Evolutionary conservation across 495 filamentous ascomycete species (phyloP).

Genomic region (Lichenothelia convexa): DNA sequence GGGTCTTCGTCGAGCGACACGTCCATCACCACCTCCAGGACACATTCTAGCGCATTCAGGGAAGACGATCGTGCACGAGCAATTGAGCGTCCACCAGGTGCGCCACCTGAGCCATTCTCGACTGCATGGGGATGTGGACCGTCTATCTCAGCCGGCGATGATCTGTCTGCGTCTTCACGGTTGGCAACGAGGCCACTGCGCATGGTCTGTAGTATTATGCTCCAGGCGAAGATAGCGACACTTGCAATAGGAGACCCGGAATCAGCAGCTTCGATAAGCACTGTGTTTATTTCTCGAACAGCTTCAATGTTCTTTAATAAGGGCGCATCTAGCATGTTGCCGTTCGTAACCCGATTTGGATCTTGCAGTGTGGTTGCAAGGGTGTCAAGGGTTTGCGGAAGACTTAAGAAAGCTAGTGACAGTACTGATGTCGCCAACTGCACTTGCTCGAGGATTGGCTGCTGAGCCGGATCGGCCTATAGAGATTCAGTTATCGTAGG

Average conservation of each 20-base stretch:
- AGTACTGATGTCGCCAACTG: conserved; percentile 50
- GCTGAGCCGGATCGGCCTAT: conserved; percentile 19
- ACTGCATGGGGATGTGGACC: neutral
- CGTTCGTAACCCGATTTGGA: no score
- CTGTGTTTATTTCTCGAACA: conserved; percentile 47
- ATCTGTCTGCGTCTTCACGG: neutral
- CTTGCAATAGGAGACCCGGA: conserved; percentile 32
- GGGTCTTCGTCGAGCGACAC: conserved; percentile 27
- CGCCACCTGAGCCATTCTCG: conserved; percentile 3
- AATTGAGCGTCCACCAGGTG: conserved; percentile 3
- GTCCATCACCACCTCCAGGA: conserved; percentile 27
- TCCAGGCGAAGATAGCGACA: conserved; percentile 60
- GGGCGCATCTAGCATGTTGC: no score
- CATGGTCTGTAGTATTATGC: conserved; percentile 31
- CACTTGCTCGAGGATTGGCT: conserved; percentile 40
- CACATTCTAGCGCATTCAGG: neutral
- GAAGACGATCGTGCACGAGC: no score
- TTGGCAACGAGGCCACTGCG: neutral
- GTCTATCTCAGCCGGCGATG: neutral
- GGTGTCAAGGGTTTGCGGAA: conserved; percentile 26
- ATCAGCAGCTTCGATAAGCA: conserved; percentile 33
- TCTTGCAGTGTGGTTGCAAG: no score
- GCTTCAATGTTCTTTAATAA: no score
- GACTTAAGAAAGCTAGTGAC: conserved; percentile 55
- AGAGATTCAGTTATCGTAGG: conserved; percentile 12